Evolutionary conservation across 2,329 filamentous ascomycete species (phyloP).

Genomic region (Cordyceps javanica): DNA sequence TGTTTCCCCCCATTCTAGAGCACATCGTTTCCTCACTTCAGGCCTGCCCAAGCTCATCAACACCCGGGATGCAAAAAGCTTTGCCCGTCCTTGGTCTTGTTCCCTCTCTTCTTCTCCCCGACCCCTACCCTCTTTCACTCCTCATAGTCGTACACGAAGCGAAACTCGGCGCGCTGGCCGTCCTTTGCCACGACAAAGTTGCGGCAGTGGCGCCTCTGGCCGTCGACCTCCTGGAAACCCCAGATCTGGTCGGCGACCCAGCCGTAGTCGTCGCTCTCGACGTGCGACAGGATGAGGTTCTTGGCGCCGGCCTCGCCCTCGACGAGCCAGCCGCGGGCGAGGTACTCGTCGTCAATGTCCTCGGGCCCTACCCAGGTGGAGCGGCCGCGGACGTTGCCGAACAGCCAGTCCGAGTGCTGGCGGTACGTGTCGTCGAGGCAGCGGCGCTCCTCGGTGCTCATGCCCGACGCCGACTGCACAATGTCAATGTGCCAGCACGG

Average conservation of each 20-base stretch:
- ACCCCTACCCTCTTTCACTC: neutral
- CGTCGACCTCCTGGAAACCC: slow-evolving; percentile 52
- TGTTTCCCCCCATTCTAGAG: too few relatives aligned
- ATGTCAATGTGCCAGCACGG: slow-evolving; percentile 59
- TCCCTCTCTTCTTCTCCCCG: too few relatives aligned
- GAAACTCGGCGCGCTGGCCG: slow-evolving; percentile 40
- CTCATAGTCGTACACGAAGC: slow-evolving; percentile 51
- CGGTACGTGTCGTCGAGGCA: slow-evolving; percentile 47
- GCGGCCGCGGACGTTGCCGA: slow-evolving; percentile 62
- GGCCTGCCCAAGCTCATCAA: neutral
- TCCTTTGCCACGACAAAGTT: slow-evolving; percentile 49
- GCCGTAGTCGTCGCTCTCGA: slow-evolving; percentile 46
- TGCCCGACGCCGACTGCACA: slow-evolving; percentile 65
- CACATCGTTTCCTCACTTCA: too few relatives aligned
- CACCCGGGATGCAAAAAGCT: too few relatives aligned
- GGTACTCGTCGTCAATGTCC: slow-evolving; percentile 48
- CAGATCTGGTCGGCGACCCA: slow-evolving; percentile 55
- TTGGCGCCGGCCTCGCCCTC: slow-evolving; percentile 46
- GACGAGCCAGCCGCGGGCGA: slow-evolving; percentile 53
- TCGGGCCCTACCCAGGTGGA: slow-evolving; percentile 43
- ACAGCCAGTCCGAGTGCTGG: slow-evolving; percentile 71
- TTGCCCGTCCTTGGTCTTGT: neutral
- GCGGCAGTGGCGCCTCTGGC: slow-evolving; percentile 45
- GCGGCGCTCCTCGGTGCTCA: slow-evolving; percentile 56
- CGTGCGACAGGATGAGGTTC: slow-evolving; percentile 58